A percentile compares a stretch with the other conserved stretches of the same genome.
Evolutionary conservation across 2,329 filamentous ascomycete species (phyloP).

Genomic region (Pezicula carpinea): DNA sequence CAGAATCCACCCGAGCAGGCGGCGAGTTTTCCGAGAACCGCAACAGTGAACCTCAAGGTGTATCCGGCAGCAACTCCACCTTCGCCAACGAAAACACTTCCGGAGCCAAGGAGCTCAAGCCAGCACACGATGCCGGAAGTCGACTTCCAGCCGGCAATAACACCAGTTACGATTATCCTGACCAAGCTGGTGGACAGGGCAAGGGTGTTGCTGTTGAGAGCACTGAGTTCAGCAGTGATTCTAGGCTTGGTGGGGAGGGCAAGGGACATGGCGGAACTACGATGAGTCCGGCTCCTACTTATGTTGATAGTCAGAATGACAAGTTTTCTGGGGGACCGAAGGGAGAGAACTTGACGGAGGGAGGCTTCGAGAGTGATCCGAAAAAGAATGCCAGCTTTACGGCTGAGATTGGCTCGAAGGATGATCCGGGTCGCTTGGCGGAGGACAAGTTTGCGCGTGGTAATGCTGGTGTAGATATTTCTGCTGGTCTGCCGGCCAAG

Average conservation of each 20-base stretch:
- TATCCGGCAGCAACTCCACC: slow-evolving; percentile 48
- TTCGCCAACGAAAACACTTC: slow-evolving; percentile 52
- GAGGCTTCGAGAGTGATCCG: slow-evolving; percentile 21
- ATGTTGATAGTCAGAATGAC: slow-evolving; percentile 21
- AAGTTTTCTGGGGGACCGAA: slow-evolving; percentile 17
- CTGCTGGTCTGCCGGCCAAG: slow-evolving; percentile 18
- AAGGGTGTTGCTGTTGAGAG: slow-evolving; percentile 11
- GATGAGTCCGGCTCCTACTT: slow-evolving; percentile 19
- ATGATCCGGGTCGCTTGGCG: slow-evolving; percentile 43
- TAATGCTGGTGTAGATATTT: slow-evolving; percentile 18
- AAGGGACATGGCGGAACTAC: slow-evolving; percentile 4
- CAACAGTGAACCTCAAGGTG: slow-evolving; percentile 42
- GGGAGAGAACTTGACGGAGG: slow-evolving; percentile 26
- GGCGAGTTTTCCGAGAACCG: slow-evolving; percentile 60
- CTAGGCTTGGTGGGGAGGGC: neutral
- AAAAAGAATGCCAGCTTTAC: slow-evolving; percentile 27
- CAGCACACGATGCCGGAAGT: slow-evolving; percentile 28
- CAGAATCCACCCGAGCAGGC: slow-evolving; percentile 58
- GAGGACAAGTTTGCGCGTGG: slow-evolving; percentile 35
- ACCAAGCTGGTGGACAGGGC: slow-evolving; percentile 12
- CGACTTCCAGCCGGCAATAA: slow-evolving; percentile 16
- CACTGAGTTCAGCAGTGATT: slow-evolving; percentile 6
- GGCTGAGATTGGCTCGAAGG: slow-evolving; percentile 39
- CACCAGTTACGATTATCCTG: slow-evolving; percentile 12
- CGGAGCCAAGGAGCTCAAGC: slow-evolving; percentile 42